phyloP scores from a whole-genome alignment of 1,284 basidiomycete genomes.

The Limonomyces culmigenus region DNA sequence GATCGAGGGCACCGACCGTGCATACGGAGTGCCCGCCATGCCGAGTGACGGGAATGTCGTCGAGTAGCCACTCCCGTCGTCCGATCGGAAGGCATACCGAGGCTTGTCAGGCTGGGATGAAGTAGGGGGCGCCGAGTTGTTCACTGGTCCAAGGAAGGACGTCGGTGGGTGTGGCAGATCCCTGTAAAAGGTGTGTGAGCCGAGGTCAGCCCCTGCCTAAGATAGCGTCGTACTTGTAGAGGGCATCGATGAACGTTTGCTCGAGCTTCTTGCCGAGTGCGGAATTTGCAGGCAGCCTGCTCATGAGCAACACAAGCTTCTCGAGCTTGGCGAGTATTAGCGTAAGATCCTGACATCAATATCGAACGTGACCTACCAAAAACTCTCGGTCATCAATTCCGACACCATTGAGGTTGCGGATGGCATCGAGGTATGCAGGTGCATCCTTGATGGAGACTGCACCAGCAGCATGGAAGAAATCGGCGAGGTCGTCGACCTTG shows the following conservation, averaged over 20 bases:
- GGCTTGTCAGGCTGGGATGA: neutral
- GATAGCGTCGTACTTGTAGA: neutral
- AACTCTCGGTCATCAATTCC: conserved; percentile 51
- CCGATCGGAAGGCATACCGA: conserved; percentile 29
- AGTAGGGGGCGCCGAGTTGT: conserved; percentile 16
- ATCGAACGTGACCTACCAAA: conserved; percentile 19
- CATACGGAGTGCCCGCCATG: conserved; percentile 56
- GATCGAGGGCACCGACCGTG: conserved; percentile 60
- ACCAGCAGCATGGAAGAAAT: neutral
- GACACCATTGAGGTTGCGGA: conserved; percentile 2
- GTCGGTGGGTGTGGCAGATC: conserved; percentile 66
- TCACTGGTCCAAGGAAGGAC: conserved; percentile 44
- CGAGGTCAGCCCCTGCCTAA: conserved; percentile 2
- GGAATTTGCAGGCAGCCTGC: conserved; percentile 31
- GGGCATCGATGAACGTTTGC: conserved; percentile 14
- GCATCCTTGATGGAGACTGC: neutral
- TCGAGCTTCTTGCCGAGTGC: conserved; percentile 26
- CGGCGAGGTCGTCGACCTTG: neutral
- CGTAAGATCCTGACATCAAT: too few relatives aligned
- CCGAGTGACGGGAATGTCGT: conserved; percentile 52
- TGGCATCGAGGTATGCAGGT: conserved; percentile 4
- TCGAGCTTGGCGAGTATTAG: too few relatives aligned
- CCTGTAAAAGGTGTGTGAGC: conserved; percentile 38
- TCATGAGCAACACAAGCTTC: conserved; percentile 47
- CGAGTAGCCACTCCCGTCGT: conserved; percentile 66